Base-by-base conservation (phyloP, 768 basidiomycete species). In the Udeniomyces megalosporus region DNA sequence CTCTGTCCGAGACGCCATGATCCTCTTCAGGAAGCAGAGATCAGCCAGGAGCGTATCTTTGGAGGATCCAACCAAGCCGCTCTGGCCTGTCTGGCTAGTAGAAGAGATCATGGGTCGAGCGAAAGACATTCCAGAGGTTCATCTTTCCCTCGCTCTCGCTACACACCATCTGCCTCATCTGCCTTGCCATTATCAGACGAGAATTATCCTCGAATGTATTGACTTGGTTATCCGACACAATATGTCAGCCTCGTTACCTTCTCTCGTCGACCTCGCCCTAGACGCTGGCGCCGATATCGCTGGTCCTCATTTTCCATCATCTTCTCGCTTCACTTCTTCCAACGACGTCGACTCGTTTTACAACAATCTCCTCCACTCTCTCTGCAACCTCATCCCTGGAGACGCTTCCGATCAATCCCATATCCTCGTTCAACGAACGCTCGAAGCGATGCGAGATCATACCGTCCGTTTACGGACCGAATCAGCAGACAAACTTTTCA, bases 51-150 rank as follows among this genome's bases (percentile, higher is more conserved):
- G 17, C 35, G 15, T 51, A 49, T 1, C 22, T 38, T 2, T 4
- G 24, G n/a, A 38, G 59, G 28, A 34, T n/a, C n/a, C n/a, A n/a
- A n/a, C n/a, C n/a, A n/a, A 52, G 12, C 59, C 59, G 3, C 50
- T 60, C 35, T 60, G 59, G 59, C 59, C 59, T 4, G n/a, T 28
- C 34, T 60, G 59, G 59, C 49, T 60, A 6, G 12, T 60, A 4
- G n/a, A 8, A 38, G 26, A 20, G 15, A 34, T 60, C 49, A 52
- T 60, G 11, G 35, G 10, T n/a, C 49, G 59, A 14, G 31, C 59
- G 15, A 12, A 20, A 10, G 45, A 35, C 14, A 38, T 48, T 14
- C 15, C 47, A 11, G 59, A 60, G 5, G 59, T 34, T 38, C 59
- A 60, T 24, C 59, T 60, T 15, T 14, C 50, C 12, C n/a, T 50